Conservation (phyloP, 73 alveolate species). For the Stentor coeruleus region DNA sequence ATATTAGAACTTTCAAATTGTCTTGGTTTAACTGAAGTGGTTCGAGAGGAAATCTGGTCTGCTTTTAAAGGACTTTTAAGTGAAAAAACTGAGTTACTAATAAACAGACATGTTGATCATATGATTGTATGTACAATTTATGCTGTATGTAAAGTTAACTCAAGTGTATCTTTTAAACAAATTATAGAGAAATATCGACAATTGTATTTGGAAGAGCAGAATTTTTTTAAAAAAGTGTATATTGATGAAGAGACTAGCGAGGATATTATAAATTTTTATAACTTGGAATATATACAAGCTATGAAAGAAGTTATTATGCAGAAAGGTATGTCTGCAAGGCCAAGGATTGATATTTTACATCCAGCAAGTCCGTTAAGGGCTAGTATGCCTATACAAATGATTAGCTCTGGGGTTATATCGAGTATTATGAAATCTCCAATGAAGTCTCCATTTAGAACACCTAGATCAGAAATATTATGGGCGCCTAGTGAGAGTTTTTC, state of each 20-base stretch:
- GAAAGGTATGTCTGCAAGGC: not conserved
- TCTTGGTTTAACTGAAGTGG: constrained; percentile 36
- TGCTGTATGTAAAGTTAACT: constrained; percentile 54
- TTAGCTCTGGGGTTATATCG: not conserved
- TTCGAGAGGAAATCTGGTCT: constrained; percentile 50
- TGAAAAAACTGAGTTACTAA: constrained; percentile 39
- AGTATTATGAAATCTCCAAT: not conserved
- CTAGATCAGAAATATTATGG: constrained; percentile 1
- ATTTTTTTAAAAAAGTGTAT: constrained; percentile 34
- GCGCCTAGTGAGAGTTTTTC: constrained; percentile 1
- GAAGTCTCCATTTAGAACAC: not conserved
- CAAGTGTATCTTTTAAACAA: not conserved
- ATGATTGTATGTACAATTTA: constrained; percentile 57
- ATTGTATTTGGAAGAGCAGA: constrained; percentile 35
- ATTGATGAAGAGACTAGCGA: constrained; percentile 21
- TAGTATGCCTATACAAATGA: constrained; percentile 6
- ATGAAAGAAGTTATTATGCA: constrained; percentile 49
- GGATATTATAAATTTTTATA: constrained; percentile 52
- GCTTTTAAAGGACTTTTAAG: constrained; percentile 43
- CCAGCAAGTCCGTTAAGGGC: constrained; percentile 22
- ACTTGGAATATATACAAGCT: constrained; percentile 35
- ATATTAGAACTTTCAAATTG: constrained; percentile 32
- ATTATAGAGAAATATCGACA: constrained; percentile 30
- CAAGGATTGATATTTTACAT: not conserved
- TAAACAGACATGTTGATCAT: constrained; percentile 54